phyloP scores from a whole-genome alignment of 192 early-diverging fungal species.

The Backusella tuberculispora region DNA sequence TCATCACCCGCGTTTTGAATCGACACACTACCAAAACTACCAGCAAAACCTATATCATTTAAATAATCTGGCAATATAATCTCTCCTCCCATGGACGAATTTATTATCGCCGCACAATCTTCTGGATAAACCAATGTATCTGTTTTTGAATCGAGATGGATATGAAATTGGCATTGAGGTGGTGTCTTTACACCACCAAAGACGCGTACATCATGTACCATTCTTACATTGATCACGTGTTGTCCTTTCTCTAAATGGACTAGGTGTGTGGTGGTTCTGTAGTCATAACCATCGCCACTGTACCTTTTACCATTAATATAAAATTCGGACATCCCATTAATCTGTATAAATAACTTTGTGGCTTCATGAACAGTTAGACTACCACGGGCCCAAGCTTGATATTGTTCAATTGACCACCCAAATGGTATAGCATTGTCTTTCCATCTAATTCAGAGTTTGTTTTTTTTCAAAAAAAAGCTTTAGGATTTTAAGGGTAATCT shows the following conservation, averaged over 20 bases:
- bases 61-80: constrained; percentile 27
- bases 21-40: constrained; percentile 25
- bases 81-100: background rate
- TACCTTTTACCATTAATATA: constrained; percentile 63
- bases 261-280: constrained; percentile 50
- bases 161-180: constrained; percentile 37
- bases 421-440: constrained; percentile 18
- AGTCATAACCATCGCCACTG: constrained; percentile 69
- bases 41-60: constrained; percentile 22
- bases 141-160: constrained; percentile 22
- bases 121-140: background rate
- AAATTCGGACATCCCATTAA: constrained; percentile 60
- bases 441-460: constrained; percentile 15
- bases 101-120: background rate
- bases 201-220: constrained; percentile 70
- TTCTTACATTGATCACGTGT: constrained; percentile 59
- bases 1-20: constrained; percentile 37
- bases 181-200: constrained; percentile 50
- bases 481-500: background rate
- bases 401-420: constrained; percentile 61
- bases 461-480: background rate
- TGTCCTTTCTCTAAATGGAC: constrained; percentile 49
- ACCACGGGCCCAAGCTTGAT: constrained; percentile 53
- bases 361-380: constrained; percentile 30
- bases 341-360: constrained; percentile 45